Conservation (phyloP, 805 yeast species). For the Lipomyces kockii region DNA sequence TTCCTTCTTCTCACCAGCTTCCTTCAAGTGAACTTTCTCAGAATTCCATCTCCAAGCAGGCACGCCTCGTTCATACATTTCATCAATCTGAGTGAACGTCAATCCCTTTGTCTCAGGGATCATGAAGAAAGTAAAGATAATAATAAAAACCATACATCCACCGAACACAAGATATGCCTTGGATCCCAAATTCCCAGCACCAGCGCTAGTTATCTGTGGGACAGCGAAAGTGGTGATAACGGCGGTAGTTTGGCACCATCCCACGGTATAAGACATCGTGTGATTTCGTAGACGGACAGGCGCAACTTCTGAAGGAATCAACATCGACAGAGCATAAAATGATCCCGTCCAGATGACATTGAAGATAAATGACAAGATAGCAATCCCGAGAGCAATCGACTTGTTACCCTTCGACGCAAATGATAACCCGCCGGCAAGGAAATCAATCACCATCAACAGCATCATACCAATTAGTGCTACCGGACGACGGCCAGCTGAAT, state of each 20-base stretch:
- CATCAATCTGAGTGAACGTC: too few relatives aligned
- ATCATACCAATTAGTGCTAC: slow-evolving; percentile 11
- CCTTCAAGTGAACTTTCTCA: too few relatives aligned
- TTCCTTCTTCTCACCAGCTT: too few relatives aligned
- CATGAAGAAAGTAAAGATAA: too few relatives aligned
- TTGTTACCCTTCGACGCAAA: background rate
- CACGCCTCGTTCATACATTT: too few relatives aligned
- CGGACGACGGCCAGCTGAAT: slow-evolving; percentile 14
- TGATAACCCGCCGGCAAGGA: slow-evolving; percentile 12
- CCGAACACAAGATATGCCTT: slow-evolving; percentile 17
- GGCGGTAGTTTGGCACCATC: slow-evolving; percentile 13
- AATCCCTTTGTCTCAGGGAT: too few relatives aligned
- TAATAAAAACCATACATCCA: background rate
- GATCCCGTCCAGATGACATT: slow-evolving; percentile 14
- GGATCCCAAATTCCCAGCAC: slow-evolving; percentile 14
- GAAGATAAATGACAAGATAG: slow-evolving; percentile 7
- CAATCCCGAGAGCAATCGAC: background rate
- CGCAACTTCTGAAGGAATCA: slow-evolving; percentile 17
- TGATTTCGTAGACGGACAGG: slow-evolving; percentile 12
- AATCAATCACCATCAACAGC: slow-evolving; percentile 4
- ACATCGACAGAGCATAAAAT: slow-evolving; percentile 8
- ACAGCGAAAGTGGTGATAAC: slow-evolving; percentile 15
- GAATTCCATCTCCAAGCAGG: too few relatives aligned
- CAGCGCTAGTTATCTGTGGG: slow-evolving; percentile 16
- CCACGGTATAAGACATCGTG: slow-evolving; percentile 14